Percentiles rank a stretch among this genome's conserved stretches.
phyloP scores from a whole-genome alignment of 2,329 filamentous ascomycete genomes.

The Rugonectria rugulosa region DNA sequence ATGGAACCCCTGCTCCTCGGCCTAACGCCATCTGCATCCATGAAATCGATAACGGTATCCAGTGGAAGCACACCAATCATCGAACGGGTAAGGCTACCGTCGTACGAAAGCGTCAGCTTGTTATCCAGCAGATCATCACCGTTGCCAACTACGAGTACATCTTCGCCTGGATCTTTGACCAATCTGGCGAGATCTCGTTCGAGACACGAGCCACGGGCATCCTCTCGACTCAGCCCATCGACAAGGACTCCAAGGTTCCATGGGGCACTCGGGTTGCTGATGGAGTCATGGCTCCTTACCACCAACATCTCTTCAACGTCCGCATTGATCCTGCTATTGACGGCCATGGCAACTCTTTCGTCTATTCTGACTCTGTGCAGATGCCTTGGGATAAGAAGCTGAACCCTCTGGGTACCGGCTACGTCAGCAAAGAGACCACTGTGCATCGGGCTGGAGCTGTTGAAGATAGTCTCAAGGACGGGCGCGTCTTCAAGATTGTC shows the following conservation, averaged over 20 bases:
- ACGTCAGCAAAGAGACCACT: slow-evolving; percentile 53
- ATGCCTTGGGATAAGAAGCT: slow-evolving; percentile 53
- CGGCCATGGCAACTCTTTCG: slow-evolving; percentile 56
- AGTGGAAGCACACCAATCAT: slow-evolving; percentile 78
- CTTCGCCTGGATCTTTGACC: slow-evolving; percentile 63
- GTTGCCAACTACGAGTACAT: slow-evolving; percentile 74
- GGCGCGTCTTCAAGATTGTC: slow-evolving; percentile 58
- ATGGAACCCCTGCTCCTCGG: slow-evolving; percentile 60
- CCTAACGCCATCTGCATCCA: slow-evolving; percentile 71
- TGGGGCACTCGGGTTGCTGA: slow-evolving; percentile 70
- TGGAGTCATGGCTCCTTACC: slow-evolving; percentile 71
- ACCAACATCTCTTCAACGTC: slow-evolving; percentile 73
- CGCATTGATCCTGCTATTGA: slow-evolving; percentile 72
- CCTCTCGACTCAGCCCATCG: slow-evolving; percentile 67
- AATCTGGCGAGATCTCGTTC: slow-evolving; percentile 66
- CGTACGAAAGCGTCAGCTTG: slow-evolving; percentile 66
- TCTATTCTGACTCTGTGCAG: slow-evolving; percentile 48
- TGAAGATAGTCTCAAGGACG: slow-evolving; percentile 61
- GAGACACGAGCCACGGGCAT: slow-evolving; percentile 74
- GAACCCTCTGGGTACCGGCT: slow-evolving; percentile 70
- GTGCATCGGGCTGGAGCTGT: slow-evolving; percentile 56
- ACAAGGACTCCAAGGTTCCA: slow-evolving; percentile 54
- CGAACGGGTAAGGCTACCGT: slow-evolving; percentile 68
- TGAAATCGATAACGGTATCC: slow-evolving; percentile 74
- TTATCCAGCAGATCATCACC: slow-evolving; percentile 73